Evolutionary conservation across 106 monocot species (phyloP).

Genomic region (Dioscorea dumetorum): DNA sequence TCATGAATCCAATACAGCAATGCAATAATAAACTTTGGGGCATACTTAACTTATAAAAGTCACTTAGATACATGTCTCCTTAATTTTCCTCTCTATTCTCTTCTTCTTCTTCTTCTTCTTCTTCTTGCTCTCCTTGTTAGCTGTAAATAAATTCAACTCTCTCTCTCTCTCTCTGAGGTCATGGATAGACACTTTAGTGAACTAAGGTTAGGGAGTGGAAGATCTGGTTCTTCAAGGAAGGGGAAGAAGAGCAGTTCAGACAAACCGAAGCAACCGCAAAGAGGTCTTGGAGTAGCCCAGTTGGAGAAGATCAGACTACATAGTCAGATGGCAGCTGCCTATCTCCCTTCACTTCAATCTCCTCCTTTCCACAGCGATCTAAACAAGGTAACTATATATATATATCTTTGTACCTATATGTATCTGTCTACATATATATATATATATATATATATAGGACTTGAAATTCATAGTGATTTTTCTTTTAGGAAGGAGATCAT

Average conservation of each 20-base stretch:
- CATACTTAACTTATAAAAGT: constrained; percentile 4
- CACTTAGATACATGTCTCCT: constrained; percentile 15
- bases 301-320: constrained; percentile 71
- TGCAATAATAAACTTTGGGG: constrained; percentile 16
- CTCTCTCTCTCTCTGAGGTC: neutral
- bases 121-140: constrained; percentile 8
- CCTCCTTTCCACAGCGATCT: constrained; percentile 4
- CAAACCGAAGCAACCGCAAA: constrained; percentile 44
- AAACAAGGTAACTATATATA: constrained; percentile 13
- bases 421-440: too few relatives aligned
- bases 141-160: neutral
- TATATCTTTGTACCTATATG: neutral
- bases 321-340: constrained; percentile 30
- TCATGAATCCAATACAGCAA: constrained; percentile 12
- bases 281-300: constrained; percentile 78
- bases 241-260: constrained; percentile 35
- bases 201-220: constrained; percentile 10
- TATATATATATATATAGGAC: too few relatives aligned
- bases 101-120: constrained; percentile 11
- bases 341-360: constrained; percentile 12
- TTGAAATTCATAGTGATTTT: neutral
- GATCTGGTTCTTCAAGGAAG: constrained; percentile 27
- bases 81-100: neutral
- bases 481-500: constrained; percentile 21
- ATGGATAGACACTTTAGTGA: constrained; percentile 19